Percentiles rank a stretch among this genome's conserved stretches.
Evolutionary conservation across 257 asterid genomes (phyloP).

Genomic region (Capsicum baccatum): DNA sequence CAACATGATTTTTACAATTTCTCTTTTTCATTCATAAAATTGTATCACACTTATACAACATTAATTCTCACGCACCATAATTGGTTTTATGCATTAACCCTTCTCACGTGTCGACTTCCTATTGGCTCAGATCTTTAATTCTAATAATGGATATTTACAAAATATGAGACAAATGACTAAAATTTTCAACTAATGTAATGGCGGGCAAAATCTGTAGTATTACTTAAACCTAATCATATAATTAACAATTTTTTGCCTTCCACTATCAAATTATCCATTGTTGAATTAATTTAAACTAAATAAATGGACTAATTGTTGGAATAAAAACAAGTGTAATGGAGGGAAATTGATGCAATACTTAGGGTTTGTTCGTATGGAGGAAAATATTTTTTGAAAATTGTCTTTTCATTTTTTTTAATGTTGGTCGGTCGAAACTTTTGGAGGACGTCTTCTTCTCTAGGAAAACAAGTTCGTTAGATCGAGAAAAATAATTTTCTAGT

Average conservation of each 20-base stretch:
- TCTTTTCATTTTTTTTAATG: no score
- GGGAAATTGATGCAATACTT: neutral
- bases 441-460: no score
- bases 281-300: no score
- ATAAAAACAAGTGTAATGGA: neutral
- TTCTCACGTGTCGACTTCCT: neutral
- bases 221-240: conserved; percentile 13
- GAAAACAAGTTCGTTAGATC: no score
- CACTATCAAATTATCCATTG: no score
- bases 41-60: conserved; percentile 24
- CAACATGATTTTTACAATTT: conserved; percentile 9
- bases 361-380: no score
- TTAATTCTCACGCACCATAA: conserved; percentile 25
- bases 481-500: no score
- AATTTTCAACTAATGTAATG: neutral
- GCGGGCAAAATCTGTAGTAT: conserved; percentile 12
- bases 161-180: conserved; percentile 13
- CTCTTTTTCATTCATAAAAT: neutral
- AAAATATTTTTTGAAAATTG: no score
- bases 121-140: neutral
- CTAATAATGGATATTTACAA: conserved; percentile 14
- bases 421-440: no score
- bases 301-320: no score
- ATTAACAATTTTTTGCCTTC: no score
- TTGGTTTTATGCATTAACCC: neutral